A percentile compares a stretch with the other conserved stretches of the same genome.
phyloP scores from a whole-genome alignment of 78 protist genomes.

The Neovahlkampfia damariscottae region DNA sequence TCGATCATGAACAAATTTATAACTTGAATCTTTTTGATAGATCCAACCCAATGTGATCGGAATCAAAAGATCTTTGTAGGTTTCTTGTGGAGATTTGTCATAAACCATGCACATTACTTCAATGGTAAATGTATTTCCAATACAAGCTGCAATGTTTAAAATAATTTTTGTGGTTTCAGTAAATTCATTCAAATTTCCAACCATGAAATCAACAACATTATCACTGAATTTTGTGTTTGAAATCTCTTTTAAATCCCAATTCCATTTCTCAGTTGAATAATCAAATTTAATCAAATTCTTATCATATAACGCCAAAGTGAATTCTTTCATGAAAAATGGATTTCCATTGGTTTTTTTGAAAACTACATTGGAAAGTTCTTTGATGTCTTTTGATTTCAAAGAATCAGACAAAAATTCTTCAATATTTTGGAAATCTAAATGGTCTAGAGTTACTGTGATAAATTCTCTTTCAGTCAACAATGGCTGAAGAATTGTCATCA shows the following conservation, averaged over 20 bases:
- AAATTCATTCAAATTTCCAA: not conserved
- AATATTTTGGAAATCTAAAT: not conserved
- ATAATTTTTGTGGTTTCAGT: not conserved
- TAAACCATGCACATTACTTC: not conserved
- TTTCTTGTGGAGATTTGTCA: not conserved
- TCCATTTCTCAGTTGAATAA: not conserved
- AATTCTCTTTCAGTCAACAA: not conserved
- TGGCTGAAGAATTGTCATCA: not conserved
- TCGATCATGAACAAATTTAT: not conserved
- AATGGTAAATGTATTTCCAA: not conserved
- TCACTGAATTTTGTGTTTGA: not conserved
- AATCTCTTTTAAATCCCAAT: not conserved
- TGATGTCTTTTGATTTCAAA: not conserved
- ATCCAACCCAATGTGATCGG: not conserved
- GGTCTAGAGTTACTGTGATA: not conserved
- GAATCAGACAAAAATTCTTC: not conserved
- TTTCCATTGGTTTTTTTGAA: not conserved
- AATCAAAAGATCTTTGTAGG: not conserved
- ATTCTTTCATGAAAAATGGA: not conserved
- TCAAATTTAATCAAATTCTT: not conserved
- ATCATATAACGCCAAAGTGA: not conserved
- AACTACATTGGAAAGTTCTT: not conserved
- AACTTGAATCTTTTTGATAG: not conserved
- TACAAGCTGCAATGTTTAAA: not conserved
- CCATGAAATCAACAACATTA: not conserved